Evolutionary conservation across 805 yeast genomes (phyloP).

Genomic region (Kluyveromyces starmeri): DNA sequence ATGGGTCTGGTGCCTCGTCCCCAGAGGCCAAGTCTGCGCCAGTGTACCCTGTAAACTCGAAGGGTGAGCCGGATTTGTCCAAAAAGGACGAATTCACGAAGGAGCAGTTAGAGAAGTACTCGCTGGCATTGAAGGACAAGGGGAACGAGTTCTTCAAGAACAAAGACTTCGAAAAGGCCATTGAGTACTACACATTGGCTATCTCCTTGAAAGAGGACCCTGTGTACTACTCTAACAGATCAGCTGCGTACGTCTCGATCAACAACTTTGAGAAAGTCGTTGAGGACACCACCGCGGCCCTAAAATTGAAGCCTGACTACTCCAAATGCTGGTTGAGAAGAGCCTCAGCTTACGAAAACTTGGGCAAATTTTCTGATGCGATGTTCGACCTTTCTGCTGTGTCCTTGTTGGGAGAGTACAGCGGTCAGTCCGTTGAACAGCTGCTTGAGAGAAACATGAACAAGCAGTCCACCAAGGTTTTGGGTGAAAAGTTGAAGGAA

Average conservation of each 20-base stretch:
- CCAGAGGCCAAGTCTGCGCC: constrained; percentile 25
- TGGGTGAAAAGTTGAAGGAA: constrained; percentile 43
- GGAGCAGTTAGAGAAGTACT: constrained; percentile 52
- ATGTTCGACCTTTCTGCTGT: constrained; percentile 87
- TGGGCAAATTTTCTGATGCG: constrained; percentile 73
- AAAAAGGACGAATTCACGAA: constrained; percentile 36
- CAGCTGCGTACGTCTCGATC: constrained; percentile 87
- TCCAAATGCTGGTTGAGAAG: constrained; percentile 88
- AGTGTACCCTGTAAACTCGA: constrained; percentile 42
- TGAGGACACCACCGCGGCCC: constrained; percentile 79
- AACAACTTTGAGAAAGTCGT: constrained; percentile 76
- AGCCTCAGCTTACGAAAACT: constrained; percentile 81
- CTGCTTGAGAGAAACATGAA: constrained; percentile 81
- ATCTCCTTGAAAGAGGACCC: constrained; percentile 71
- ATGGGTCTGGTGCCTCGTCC: constrained; percentile 25
- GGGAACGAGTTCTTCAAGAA: constrained; percentile 75
- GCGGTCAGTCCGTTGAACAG: constrained; percentile 66
- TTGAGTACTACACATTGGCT: constrained; percentile 72
- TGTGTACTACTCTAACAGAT: constrained; percentile 86
- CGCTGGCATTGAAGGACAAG: constrained; percentile 73
- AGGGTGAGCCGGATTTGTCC: constrained; percentile 52
- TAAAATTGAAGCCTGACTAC: constrained; percentile 81
- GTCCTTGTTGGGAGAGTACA: constrained; percentile 76
- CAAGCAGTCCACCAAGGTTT: constrained; percentile 66
- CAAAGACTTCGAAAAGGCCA: constrained; percentile 66